These are phyloP conservation scores for Jamesozyma hellenica DNA, from an alignment of 805 yeast genomes.

Conservation along the genomic window DNA sequence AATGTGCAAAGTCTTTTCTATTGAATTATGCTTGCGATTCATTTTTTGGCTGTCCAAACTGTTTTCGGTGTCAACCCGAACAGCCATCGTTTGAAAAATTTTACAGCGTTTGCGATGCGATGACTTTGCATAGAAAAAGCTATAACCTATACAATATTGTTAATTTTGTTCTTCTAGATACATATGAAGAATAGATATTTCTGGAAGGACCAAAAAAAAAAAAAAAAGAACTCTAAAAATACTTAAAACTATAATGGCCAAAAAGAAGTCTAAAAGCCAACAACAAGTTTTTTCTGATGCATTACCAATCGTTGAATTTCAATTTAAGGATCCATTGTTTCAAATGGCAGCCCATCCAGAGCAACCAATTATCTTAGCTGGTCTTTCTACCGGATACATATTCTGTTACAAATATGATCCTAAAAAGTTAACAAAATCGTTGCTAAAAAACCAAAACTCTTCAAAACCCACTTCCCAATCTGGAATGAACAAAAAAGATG, in stretches of 20 bases:
- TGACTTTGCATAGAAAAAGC: not conserved
- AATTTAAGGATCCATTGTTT: slow-evolving; percentile 57
- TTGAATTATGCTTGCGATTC: too few species aligned
- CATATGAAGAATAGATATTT: too few species aligned
- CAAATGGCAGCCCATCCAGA: slow-evolving; percentile 71
- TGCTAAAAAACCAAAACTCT: slow-evolving; percentile 9
- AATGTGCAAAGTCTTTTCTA: too few species aligned
- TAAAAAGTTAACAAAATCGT: slow-evolving; percentile 31
- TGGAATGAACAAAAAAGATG: slow-evolving; percentile 8
- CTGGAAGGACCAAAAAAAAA: too few species aligned
- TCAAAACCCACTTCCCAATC: slow-evolving; percentile 14
- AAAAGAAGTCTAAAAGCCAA: slow-evolving; percentile 12
- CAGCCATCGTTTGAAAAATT: not conserved
- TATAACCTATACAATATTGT: not conserved
- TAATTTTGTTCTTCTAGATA: too few species aligned
- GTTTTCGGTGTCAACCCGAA: too few species aligned
- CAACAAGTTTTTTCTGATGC: slow-evolving; percentile 7
- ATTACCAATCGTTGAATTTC: slow-evolving; percentile 30
- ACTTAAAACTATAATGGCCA: slow-evolving; percentile 5
- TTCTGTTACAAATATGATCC: slow-evolving; percentile 50
- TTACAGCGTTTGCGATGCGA: not conserved
- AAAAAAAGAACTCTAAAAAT: too few species aligned
- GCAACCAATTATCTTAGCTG: slow-evolving; percentile 51
- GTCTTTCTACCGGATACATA: slow-evolving; percentile 76
- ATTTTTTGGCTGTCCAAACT: too few species aligned